Evolutionary conservation across 208 protist genomes (phyloP).

Genomic region (Vickermania spadyakhi): DNA sequence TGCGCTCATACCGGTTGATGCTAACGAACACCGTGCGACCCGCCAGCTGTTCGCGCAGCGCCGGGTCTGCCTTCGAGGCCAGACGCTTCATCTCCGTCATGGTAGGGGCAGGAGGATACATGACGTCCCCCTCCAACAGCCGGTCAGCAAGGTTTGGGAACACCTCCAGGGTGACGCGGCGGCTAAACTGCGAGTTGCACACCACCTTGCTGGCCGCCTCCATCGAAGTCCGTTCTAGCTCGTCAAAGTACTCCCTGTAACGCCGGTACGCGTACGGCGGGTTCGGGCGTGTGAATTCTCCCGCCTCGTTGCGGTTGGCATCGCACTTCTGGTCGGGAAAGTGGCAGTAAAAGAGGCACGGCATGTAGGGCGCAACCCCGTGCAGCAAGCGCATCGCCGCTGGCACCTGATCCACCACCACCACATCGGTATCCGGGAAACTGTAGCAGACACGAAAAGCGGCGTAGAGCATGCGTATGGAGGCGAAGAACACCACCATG

Average conservation of each 20-base stretch:
- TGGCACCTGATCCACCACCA: constrained; percentile 93
- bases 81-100: background rate
- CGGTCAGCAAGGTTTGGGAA: constrained; percentile 37
- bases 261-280: background rate
- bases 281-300: constrained; percentile 12
- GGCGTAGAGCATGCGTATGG: constrained; percentile 79
- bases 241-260: constrained; percentile 89
- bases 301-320: constrained; percentile 41
- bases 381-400: constrained; percentile 77
- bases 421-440: constrained; percentile 46
- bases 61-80: background rate
- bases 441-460: constrained; percentile 34
- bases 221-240: constrained; percentile 57
- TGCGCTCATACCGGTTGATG: constrained; percentile 98
- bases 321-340: constrained; percentile 95
- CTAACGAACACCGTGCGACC: constrained; percentile 81
- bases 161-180: constrained; percentile 26
- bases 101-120: constrained; percentile 69
- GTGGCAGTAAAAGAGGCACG: constrained; percentile 98
- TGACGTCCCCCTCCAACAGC: constrained; percentile 40
- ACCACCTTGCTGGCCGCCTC: constrained; percentile 44
- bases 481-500: constrained; percentile 79
- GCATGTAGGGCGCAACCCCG: constrained; percentile 28
- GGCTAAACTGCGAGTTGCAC: constrained; percentile 80
- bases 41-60: constrained; percentile 5